Base-by-base conservation (phyloP, 2,329 filamentous ascomycete genomes). In the Thermothelomyces thermophilus region DNA sequence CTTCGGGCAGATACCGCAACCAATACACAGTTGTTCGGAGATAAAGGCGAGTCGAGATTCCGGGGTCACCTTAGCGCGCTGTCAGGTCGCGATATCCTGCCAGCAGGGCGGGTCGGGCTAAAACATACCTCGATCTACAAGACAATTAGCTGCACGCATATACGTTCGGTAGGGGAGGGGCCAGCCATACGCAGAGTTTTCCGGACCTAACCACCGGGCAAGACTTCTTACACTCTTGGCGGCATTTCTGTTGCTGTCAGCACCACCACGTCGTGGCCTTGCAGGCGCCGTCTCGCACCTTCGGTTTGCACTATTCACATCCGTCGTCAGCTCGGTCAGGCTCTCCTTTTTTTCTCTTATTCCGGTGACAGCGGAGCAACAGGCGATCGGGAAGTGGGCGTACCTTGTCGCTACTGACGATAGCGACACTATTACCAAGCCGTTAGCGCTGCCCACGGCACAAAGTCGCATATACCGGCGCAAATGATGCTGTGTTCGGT, bases 1-100 rank as follows among this genome's bases (percentile, higher is more conserved):
- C 77, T 98, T 98, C 39, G 91, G 90, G 71, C 94, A 98, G 74
- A 98, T 98, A 84, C 93, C 94, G 67, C 94, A 98, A 71, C 93
- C 93, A 64, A 97, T 96, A 69, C 91, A 97, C 54, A 97, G 82
- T 58, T 83, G 83, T 71, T 98, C 93, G 59, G 91, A 97, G 65
- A 98, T 95, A 78, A 96, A 98, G 68, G 93, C 93, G 62, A 98
- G 91, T 66, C 91, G 91, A 59, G 91, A 94, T 51, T 87, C 81
- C 56, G 87, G 75, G 46, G 80, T 77, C 64, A 98, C 94, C 76
- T 98, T 95, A 94, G 43, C 45, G 17, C 22, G 5, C 5, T 22
- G 75, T 94, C 94, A 71, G 90, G 90, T 51, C 87, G 91, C 62
- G 88, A 84, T 19, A 17, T 24, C 19, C 30, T 16, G 14, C 37